phyloP scores from a whole-genome alignment of 768 basidiomycete genomes.

The Suillus americanus region DNA sequence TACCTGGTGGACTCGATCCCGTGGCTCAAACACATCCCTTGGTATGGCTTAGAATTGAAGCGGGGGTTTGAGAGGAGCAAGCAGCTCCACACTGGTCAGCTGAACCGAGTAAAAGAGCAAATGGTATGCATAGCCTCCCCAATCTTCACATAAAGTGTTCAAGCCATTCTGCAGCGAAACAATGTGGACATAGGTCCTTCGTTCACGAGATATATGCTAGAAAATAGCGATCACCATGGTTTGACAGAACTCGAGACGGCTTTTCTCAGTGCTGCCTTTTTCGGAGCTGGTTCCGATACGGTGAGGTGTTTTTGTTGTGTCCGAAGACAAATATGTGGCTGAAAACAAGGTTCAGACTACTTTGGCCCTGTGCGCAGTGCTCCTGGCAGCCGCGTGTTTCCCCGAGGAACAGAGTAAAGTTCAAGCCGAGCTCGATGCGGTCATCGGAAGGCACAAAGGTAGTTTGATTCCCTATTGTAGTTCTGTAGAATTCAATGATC shows the following conservation, averaged over 20 bases:
- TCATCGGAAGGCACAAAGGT: neutral
- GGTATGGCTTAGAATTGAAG: neutral
- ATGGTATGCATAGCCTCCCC: neutral
- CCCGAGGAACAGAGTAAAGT: neutral
- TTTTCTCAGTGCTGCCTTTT: neutral
- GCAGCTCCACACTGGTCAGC: neutral
- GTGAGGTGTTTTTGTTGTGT: neutral
- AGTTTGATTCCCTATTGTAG: neutral
- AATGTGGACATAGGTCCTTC: neutral
- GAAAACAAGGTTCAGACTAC: neutral
- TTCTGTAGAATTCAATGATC: neutral
- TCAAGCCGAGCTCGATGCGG: neutral
- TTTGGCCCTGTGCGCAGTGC: neutral
- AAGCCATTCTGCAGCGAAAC: neutral
- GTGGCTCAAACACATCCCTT: neutral
- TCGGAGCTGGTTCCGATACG: neutral
- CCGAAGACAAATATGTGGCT: neutral
- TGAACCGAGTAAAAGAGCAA: neutral
- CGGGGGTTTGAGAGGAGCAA: neutral
- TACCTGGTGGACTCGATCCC: neutral
- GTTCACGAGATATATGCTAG: neutral
- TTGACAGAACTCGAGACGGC: neutral
- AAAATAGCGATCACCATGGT: neutral
- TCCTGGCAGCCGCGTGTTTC: neutral
- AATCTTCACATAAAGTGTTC: neutral